Evolutionary conservation across 345 rosid genomes (phyloP), one percentile per base, ranked within the genome.

Genomic region (Brassica cretica): DNA sequence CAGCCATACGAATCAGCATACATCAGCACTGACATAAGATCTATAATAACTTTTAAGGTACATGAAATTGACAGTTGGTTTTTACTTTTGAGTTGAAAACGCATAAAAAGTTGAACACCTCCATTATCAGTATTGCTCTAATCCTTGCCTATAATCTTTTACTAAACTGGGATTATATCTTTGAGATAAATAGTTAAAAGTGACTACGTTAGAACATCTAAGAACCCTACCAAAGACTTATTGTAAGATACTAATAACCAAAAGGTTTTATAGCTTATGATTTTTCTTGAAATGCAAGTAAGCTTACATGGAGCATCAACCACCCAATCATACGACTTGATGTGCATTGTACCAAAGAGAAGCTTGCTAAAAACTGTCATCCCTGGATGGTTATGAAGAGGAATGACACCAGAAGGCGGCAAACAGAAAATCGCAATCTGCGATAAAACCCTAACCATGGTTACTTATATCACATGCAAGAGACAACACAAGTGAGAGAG

Each of bases 341-440:
- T 90, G 83, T 96, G 97, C 98, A 93, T 86, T 2, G 91, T 80
- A 79, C 99, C 98, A 10, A 91, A 91, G 5, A 96, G 89, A 68
- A 93, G 89, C 87, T 93, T 93, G 83, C 97, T 89, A 73, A 95
- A 95, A 49, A 95, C 98, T 0, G 98, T 95, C 99, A 95, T 95
- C 73, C 87, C 90, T 5, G 99, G 98, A 85, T 95, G 99, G 68
- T 93, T 89, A 78, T 95, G 99, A 49, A 95, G 96, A 1, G 98
- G 99, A 81, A 95, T 86, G 63, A 86, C 94, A 63, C 89, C 93
- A 11, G 88, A 83, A 8, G 94, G 92, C 3, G 98, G 99, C 85
- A 95, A 88, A 82, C 98, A 93, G 83, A 91, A 96, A 74, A 96
- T 91, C 60, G 90, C 97, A 66, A 96, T 91, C 99, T 96, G 87